Evolutionary conservation across 2,329 filamentous ascomycete genomes (phyloP).

Genomic region (Alternaria rosae): DNA sequence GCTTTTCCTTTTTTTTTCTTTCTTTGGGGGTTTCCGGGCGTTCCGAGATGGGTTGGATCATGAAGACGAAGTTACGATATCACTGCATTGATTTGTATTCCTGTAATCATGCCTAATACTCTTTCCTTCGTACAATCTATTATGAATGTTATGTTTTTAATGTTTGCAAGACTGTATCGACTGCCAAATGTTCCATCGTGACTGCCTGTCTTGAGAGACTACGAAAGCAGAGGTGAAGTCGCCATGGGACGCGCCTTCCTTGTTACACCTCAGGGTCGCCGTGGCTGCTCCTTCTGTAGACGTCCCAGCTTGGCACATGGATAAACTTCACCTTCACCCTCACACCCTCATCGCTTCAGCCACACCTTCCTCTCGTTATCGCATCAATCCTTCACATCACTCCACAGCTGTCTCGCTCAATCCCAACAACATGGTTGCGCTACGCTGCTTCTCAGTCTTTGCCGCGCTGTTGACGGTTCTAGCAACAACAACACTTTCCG

Average conservation of each 20-base stretch:
- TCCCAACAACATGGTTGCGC: constrained; percentile 1
- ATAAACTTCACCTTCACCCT: not conserved
- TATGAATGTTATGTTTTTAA: not conserved
- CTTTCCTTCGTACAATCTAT: not conserved
- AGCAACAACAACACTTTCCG: not conserved
- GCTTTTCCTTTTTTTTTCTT: not conserved
- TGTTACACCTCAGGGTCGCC: constrained; percentile 2
- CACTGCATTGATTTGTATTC: not conserved
- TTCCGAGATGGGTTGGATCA: not conserved
- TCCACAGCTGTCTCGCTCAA: not conserved
- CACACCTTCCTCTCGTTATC: not conserved
- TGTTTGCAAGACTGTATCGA: not conserved
- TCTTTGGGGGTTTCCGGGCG: too few species aligned
- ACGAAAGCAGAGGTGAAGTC: not conserved
- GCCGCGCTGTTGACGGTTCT: constrained; percentile 3
- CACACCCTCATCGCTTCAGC: not conserved
- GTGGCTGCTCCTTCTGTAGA: constrained; percentile 2
- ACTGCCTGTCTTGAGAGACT: not conserved
- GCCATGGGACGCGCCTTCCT: not conserved
- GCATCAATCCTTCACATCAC: not conserved
- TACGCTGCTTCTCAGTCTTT: not conserved
- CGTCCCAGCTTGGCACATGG: not conserved
- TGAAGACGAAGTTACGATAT: constrained; percentile 4
- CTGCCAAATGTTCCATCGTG: not conserved
- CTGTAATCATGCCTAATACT: not conserved